A percentile compares a stretch with the other conserved stretches of the same genome.
Evolutionary conservation across 192 early-diverging fungal genomes (phyloP).

Genomic region (Chytriomyces confervae): DNA sequence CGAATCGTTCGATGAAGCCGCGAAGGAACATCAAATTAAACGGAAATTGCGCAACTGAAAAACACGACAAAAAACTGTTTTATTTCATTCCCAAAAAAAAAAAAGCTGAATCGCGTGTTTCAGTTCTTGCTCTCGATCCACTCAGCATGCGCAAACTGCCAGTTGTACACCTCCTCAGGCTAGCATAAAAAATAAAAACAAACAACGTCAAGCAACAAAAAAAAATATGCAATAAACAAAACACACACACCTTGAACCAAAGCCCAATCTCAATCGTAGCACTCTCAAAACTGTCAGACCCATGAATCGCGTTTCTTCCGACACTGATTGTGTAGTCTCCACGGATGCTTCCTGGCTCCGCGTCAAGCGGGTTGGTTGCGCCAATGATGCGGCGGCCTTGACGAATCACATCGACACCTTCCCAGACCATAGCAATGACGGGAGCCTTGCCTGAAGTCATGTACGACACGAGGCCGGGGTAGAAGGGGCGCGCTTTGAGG

Average conservation of each 20-base stretch:
- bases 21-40: no score
- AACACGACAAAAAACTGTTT: no score
- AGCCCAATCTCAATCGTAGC: slow-evolving; percentile 44
- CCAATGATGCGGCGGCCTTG: slow-evolving; percentile 89
- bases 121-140: slow-evolving; percentile 76
- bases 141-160: slow-evolving; percentile 57
- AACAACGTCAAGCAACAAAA: background rate
- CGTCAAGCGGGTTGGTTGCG: slow-evolving; percentile 88
- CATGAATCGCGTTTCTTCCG: slow-evolving; percentile 79
- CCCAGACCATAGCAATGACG: slow-evolving; percentile 78
- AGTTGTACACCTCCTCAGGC: slow-evolving; percentile 16
- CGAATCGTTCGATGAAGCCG: no score
- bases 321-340: slow-evolving; percentile 74
- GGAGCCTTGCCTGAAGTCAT: slow-evolving; percentile 89
- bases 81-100: no score
- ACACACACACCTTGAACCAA: no score
- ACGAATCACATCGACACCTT: slow-evolving; percentile 85
- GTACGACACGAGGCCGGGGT: slow-evolving; percentile 86
- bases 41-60: no score
- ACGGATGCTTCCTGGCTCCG: slow-evolving; percentile 89
- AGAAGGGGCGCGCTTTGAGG: slow-evolving; percentile 84
- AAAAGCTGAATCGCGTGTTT: background rate
- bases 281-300: slow-evolving; percentile 83
- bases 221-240: no score
- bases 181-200: background rate